Conservation (phyloP, 2,329 filamentous ascomycete species). For the Lachnellula cervina region DNA sequence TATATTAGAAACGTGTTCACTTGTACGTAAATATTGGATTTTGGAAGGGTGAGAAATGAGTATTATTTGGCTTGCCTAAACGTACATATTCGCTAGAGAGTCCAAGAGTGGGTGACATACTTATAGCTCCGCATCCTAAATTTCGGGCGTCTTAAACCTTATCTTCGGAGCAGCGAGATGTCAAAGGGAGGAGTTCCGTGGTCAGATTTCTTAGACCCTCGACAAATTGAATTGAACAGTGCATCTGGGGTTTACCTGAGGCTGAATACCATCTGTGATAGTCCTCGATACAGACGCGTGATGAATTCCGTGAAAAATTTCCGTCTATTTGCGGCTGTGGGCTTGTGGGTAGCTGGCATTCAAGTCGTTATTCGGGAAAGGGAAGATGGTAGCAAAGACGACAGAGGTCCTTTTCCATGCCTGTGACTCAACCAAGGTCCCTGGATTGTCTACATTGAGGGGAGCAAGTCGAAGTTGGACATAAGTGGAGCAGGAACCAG, state of each 20-base stretch:
- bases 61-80: neutral
- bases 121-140: neutral
- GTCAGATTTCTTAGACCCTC: neutral
- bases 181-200: neutral
- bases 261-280: neutral
- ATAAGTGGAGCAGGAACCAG: no score
- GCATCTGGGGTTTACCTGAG: neutral
- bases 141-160: neutral
- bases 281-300: neutral
- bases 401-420: no score
- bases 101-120: constrained; percentile 14
- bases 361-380: no score
- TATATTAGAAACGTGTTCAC: no score
- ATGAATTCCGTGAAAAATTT: no score
- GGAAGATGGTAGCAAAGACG: no score
- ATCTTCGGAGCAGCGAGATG: constrained; percentile 15
- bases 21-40: no score
- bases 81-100: neutral
- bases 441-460: no score
- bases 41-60: neutral
- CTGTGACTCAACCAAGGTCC: no score
- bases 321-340: no score
- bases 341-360: no score
- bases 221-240: neutral
- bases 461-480: no score